phyloP scores from a whole-genome alignment of 2,329 filamentous ascomycete genomes.

The Orbilia javanica region DNA sequence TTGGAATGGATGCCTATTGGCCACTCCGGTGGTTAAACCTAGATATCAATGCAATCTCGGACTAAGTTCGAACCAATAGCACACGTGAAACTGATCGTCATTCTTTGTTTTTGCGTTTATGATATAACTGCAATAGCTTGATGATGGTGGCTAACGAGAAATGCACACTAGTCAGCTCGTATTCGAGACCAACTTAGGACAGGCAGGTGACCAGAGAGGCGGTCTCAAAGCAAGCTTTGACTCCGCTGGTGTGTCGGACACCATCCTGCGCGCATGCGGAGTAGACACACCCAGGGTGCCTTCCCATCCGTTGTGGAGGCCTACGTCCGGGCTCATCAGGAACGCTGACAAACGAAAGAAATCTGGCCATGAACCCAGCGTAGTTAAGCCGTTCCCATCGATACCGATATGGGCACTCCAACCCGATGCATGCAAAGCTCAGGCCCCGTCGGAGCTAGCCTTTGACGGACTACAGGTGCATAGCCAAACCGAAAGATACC shows the following conservation, averaged over 20 bases:
- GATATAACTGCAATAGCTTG: slow-evolving; percentile 43
- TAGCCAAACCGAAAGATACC: slow-evolving; percentile 30
- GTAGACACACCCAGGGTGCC: slow-evolving; percentile 19
- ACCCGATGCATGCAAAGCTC: slow-evolving; percentile 42
- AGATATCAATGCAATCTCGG: slow-evolving; percentile 39
- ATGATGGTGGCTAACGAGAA: slow-evolving; percentile 33
- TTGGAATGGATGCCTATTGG: slow-evolving; percentile 57
- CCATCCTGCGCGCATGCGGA: neutral
- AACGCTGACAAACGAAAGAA: slow-evolving; percentile 18
- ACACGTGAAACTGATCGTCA: slow-evolving; percentile 45
- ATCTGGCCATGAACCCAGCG: neutral
- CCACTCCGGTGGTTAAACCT: slow-evolving; percentile 30
- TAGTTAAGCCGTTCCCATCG: slow-evolving; percentile 15
- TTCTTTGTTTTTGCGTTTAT: slow-evolving; percentile 39
- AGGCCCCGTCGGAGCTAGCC: slow-evolving; percentile 19
- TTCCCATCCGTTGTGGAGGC: neutral
- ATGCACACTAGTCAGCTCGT: slow-evolving; percentile 34
- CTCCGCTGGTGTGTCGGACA: slow-evolving; percentile 24
- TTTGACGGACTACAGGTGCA: slow-evolving; percentile 37
- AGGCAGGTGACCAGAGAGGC: slow-evolving; percentile 36
- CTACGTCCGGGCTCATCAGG: slow-evolving; percentile 23
- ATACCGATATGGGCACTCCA: slow-evolving; percentile 21
- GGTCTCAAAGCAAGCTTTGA: slow-evolving; percentile 29
- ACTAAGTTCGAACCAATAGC: slow-evolving; percentile 28
- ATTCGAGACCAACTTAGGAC: slow-evolving; percentile 45